These are phyloP conservation scores for Solanum hybrid DNA, from an alignment of 305 asterid genomes.

Conservation along the genomic window DNA sequence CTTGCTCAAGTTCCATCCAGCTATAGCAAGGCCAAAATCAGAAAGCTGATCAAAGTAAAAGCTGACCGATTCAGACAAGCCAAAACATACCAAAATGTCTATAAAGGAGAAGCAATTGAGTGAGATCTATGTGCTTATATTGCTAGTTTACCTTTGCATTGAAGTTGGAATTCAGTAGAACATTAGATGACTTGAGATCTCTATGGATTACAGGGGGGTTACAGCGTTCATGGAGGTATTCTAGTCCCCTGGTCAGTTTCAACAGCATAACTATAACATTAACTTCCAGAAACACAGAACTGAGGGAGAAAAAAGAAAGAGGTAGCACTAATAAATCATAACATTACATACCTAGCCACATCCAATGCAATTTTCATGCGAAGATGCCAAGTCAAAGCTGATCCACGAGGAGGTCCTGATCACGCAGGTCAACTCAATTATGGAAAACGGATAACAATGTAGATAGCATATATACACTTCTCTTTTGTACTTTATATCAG, in stretches of 20 bases:
- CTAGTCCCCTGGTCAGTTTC: conserved; percentile 55
- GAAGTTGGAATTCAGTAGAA: conserved; percentile 70
- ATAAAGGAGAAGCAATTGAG: not conserved
- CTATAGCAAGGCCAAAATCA: conserved; percentile 76
- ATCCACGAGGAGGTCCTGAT: conserved; percentile 54
- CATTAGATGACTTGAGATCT: conserved; percentile 77
- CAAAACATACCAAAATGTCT: not conserved
- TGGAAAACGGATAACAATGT: not conserved
- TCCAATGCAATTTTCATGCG: conserved; percentile 91
- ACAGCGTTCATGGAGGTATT: conserved; percentile 80
- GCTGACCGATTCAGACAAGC: not conserved
- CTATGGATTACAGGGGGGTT: conserved; percentile 82
- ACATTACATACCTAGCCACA: conserved; percentile 55
- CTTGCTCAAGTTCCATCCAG: conserved; percentile 45
- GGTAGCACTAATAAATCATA: not conserved
- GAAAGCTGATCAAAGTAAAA: conserved; percentile 46
- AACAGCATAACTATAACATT: not conserved
- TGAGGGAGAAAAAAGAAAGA: not conserved
- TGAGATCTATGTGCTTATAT: not conserved
- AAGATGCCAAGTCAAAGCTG: conserved; percentile 66
- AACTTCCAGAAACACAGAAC: not conserved
- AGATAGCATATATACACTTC: not conserved
- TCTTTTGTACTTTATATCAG: not conserved
- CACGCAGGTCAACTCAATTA: not conserved
- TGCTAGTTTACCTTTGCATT: conserved; percentile 56